Percentiles rank a stretch among this genome's conserved stretches.
phyloP scores from a whole-genome alignment of 495 filamentous ascomycete species.

The Neurospora hispaniola region DNA sequence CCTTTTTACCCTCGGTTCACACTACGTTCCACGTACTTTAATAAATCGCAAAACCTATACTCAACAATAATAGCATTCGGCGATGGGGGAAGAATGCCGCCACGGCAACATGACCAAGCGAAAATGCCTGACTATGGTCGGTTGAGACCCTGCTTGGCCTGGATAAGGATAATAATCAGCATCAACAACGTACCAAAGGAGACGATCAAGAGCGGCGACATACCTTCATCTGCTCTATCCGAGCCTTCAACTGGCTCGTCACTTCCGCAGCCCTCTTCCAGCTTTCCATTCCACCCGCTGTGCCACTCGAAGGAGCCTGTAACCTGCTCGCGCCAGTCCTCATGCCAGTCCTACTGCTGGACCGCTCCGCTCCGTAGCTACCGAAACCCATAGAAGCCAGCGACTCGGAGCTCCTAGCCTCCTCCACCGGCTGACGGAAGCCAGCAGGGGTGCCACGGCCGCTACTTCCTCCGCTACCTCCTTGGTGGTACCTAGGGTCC shows the following conservation, averaged over 20 bases:
- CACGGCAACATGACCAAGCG: no score
- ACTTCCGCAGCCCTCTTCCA: conserved; percentile 99
- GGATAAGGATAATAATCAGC: background rate
- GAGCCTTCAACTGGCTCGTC: conserved; percentile 88
- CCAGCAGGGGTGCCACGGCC: conserved; percentile 46
- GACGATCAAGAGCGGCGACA: background rate
- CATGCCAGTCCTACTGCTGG: conserved; percentile 30
- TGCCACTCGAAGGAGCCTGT: conserved; percentile 1
- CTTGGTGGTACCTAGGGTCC: conserved; percentile 30
- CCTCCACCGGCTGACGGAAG: conserved; percentile 21
- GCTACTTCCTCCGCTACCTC: conserved; percentile 38
- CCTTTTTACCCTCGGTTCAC: background rate
- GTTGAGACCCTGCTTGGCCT: conserved; percentile 28
- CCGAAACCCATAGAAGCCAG: conserved; percentile 14
- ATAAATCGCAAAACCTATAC: background rate
- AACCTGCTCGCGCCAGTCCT: conserved; percentile 31
- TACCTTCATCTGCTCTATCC: conserved; percentile 76
- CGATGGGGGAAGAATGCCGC: no score
- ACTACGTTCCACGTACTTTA: background rate
- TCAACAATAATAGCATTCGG: background rate
- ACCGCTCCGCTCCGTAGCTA: conserved; percentile 18
- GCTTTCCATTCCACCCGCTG: conserved; percentile 56
- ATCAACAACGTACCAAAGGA: background rate
- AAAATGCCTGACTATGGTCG: conserved; percentile 9
- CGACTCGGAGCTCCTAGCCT: background rate